Conservation (phyloP, 331 rosid genomes). For the Phaseolus coccineus region DNA sequence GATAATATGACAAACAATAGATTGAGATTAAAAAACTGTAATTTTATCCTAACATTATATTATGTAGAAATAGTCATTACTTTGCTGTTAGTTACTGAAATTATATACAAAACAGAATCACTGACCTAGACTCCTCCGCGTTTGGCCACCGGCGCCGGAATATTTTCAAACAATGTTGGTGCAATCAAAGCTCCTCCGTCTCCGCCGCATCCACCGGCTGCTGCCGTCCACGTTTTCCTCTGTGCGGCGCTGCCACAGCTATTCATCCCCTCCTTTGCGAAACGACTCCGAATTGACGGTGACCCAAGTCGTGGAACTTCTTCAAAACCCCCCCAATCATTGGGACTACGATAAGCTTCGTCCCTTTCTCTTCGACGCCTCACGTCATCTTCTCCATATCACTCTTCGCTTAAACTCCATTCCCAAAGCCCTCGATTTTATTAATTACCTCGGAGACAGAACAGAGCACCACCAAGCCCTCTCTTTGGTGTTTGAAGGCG, state of each 20-base stretch:
- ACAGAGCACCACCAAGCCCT: slow-evolving; percentile 17
- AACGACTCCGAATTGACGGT: background rate
- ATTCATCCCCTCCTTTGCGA: background rate
- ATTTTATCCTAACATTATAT: too few species aligned
- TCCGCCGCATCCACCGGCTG: background rate
- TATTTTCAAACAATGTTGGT: background rate
- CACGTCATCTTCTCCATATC: slow-evolving; percentile 52
- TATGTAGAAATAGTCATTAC: too few species aligned
- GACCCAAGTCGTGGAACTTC: slow-evolving; percentile 29
- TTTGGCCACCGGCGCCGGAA: background rate
- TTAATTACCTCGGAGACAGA: slow-evolving; percentile 52
- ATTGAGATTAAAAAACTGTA: too few species aligned
- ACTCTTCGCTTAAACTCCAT: slow-evolving; percentile 58
- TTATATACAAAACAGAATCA: too few species aligned
- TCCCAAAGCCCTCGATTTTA: slow-evolving; percentile 61
- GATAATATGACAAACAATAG: too few species aligned
- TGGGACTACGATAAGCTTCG: slow-evolving; percentile 48
- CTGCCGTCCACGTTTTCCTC: background rate
- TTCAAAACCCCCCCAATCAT: background rate
- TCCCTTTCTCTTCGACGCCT: slow-evolving; percentile 53
- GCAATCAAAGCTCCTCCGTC: slow-evolving; percentile 17
- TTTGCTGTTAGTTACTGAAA: too few species aligned
- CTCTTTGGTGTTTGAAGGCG: slow-evolving; percentile 55
- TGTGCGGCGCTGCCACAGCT: slow-evolving; percentile 9
- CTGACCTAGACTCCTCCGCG: background rate